Evolutionary conservation across 1,284 basidiomycete genomes (phyloP).

Genomic region (Laetiporus sulphureus): DNA sequence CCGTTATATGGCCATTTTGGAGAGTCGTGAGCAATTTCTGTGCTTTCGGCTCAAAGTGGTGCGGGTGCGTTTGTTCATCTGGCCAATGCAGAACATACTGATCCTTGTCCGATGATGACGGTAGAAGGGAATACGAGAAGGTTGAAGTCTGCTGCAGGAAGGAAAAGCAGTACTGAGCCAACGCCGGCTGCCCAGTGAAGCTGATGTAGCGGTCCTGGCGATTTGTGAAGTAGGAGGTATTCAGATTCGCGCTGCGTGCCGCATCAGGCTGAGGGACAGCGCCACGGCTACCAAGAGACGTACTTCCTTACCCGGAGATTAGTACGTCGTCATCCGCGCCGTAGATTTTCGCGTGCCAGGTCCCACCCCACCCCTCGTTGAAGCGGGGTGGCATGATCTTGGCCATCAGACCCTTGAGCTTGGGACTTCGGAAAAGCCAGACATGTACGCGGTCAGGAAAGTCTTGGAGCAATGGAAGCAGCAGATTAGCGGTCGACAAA

Average conservation of each 20-base stretch:
- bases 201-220: conserved; percentile 92
- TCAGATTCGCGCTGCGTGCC: conserved; percentile 84
- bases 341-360: conserved; percentile 98
- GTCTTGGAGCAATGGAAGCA: conserved; percentile 65
- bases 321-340: conserved; percentile 89
- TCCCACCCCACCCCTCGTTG: conserved; percentile 92
- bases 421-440: conserved; percentile 82
- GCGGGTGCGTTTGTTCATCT: conserved; percentile 47
- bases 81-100: conserved; percentile 51
- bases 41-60: conserved; percentile 50
- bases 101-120: conserved; percentile 22
- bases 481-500: conserved; percentile 66
- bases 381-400: conserved; percentile 84
- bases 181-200: conserved; percentile 51
- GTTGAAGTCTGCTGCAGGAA: conserved; percentile 66
- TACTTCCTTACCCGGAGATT: conserved; percentile 77
- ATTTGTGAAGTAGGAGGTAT: conserved; percentile 90
- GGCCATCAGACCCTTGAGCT: conserved; percentile 69
- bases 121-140: conserved; percentile 70
- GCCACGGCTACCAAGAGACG: not conserved
- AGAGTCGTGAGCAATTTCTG: conserved; percentile 40
- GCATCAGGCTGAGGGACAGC: conserved; percentile 4
- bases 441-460: conserved; percentile 76
- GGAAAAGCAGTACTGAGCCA: conserved; percentile 81
- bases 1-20: conserved; percentile 35